These are phyloP conservation scores for Wickerhamiella kurtzmanii DNA, from an alignment of 805 yeast genomes.

Conservation along the genomic window DNA sequence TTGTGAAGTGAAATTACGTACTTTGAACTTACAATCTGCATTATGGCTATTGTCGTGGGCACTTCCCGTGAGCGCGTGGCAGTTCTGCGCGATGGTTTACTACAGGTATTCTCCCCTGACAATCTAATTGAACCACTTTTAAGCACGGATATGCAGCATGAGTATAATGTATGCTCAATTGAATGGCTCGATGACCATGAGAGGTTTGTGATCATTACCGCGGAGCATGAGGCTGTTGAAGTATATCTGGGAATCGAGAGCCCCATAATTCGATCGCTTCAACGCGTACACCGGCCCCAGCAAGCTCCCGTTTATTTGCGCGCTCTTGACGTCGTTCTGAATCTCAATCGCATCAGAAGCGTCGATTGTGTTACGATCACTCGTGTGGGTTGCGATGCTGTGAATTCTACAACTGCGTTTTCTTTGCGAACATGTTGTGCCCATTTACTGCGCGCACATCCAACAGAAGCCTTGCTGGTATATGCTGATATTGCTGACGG, in stretches of 20 bases:
- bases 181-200: not conserved
- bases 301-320: not conserved
- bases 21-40: too few relatives aligned
- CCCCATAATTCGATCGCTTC: not conserved
- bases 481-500: not conserved
- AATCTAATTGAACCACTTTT: not conserved
- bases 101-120: not conserved
- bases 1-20: too few relatives aligned
- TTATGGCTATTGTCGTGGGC: not conserved
- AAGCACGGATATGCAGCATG: not conserved
- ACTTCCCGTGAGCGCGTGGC: not conserved
- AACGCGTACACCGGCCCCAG: not conserved
- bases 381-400: too few relatives aligned
- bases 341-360: not conserved
- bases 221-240: not conserved
- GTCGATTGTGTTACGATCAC: not conserved
- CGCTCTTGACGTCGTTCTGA: not conserved
- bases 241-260: not conserved
- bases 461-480: not conserved
- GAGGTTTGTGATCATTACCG: not conserved
- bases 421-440: not conserved
- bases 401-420: not conserved
- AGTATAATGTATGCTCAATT: not conserved
- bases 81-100: not conserved
- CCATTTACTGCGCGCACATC: not conserved